A percentile compares a stretch with the other conserved stretches of the same genome.
Evolutionary conservation across 2,329 filamentous ascomycete genomes (phyloP).

Genomic region (Neofusicoccum parvum): DNA sequence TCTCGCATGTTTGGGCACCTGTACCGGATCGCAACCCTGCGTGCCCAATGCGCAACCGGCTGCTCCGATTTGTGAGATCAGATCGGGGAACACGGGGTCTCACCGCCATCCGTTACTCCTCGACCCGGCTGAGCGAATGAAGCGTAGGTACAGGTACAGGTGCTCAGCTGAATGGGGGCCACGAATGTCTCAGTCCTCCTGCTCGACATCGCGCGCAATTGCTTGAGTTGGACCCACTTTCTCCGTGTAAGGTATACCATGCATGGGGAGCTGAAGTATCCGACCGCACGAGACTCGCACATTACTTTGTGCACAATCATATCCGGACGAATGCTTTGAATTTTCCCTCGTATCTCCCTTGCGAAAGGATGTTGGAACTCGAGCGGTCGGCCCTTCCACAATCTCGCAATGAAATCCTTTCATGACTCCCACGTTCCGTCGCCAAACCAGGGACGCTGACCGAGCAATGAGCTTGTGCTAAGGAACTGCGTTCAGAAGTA

Average conservation of each 20-base stretch:
- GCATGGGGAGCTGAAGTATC: too few species aligned
- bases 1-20: neutral
- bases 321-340: too few species aligned
- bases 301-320: too few species aligned
- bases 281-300: too few species aligned
- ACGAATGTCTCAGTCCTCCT: neutral
- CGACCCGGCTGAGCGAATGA: neutral
- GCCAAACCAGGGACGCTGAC: too few species aligned
- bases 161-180: neutral
- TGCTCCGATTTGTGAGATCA: neutral
- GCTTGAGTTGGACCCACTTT: neutral
- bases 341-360: too few species aligned
- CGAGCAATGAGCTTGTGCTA: too few species aligned
- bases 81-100: neutral
- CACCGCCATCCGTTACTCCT: neutral
- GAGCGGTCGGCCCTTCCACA: too few species aligned
- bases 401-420: too few species aligned
- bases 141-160: neutral
- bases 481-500: too few species aligned
- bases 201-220: neutral
- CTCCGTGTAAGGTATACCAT: neutral
- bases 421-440: too few species aligned
- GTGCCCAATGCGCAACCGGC: neutral
- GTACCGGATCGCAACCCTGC: neutral
- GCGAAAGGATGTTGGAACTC: too few species aligned